A percentile compares a stretch with the other conserved stretches of the same genome.
These are phyloP conservation scores for Diutina sp. DNA, from an alignment of 1,139 yeast genomes.

Conservation along the genomic window DNA sequence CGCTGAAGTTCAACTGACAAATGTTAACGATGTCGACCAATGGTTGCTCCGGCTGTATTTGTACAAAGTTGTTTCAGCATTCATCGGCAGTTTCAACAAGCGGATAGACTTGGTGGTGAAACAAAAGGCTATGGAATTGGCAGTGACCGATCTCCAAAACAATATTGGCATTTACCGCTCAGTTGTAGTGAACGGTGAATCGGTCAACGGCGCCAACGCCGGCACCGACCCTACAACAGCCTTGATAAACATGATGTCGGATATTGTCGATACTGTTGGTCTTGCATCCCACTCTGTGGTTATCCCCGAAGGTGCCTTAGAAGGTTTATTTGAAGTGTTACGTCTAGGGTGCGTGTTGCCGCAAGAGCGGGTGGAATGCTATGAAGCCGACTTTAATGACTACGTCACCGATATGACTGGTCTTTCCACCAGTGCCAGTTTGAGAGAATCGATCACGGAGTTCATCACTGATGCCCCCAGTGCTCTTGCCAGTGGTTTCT, in stretches of 20 bases:
- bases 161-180: not conserved
- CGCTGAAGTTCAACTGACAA: not conserved
- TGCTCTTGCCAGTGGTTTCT: not conserved
- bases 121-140: not conserved
- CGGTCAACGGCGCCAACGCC: not conserved
- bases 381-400: conserved; percentile 43
- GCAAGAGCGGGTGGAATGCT: conserved; percentile 16
- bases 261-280: not conserved
- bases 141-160: not conserved
- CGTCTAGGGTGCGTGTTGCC: conserved; percentile 10
- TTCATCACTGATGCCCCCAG: conserved; percentile 22
- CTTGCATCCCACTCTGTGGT: not conserved
- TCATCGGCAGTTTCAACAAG: not conserved
- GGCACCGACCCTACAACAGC: not conserved
- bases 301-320: not conserved
- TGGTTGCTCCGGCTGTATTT: not conserved
- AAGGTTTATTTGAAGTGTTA: not conserved
- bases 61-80: not conserved
- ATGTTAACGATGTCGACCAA: not conserved
- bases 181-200: not conserved
- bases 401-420: conserved; percentile 70
- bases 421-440: conserved; percentile 30
- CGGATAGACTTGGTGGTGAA: not conserved
- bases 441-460: conserved; percentile 44
- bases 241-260: not conserved